A percentile compares a stretch with the other conserved stretches of the same genome.
phyloP scores from a whole-genome alignment of 1,284 basidiomycete genomes.

The Microbotryum saponariae region DNA sequence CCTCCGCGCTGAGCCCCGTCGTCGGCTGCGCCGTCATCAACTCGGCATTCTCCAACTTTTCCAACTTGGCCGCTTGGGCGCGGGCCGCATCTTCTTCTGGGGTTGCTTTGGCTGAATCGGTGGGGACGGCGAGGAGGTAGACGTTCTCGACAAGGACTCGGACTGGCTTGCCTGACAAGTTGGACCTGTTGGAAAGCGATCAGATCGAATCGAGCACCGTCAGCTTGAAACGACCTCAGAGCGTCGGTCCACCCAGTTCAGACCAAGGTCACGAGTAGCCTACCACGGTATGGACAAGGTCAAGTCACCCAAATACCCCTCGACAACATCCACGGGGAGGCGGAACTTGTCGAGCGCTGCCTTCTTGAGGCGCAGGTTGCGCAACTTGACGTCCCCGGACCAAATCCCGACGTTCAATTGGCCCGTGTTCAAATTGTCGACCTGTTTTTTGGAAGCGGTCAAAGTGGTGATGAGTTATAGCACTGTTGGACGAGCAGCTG shows the following conservation, averaged over 20 bases:
- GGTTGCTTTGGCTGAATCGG: constrained; percentile 60
- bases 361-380: constrained; percentile 78
- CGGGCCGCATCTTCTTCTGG: constrained; percentile 77
- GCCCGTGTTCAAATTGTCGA: constrained; percentile 90
- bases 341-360: constrained; percentile 93
- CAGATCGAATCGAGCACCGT: neutral
- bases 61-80: constrained; percentile 76
- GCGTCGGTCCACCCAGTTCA: neutral
- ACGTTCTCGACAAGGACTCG: constrained; percentile 90
- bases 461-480: no score
- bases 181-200: constrained; percentile 13
- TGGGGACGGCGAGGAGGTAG: constrained; percentile 85
- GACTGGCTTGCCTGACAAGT: constrained; percentile 86
- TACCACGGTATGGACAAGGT: constrained; percentile 87
- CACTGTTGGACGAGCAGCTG: neutral
- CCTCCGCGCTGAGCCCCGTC: constrained; percentile 52
- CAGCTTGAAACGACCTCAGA: neutral
- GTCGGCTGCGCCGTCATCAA: constrained; percentile 54
- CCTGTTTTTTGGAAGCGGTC: constrained; percentile 34
- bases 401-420: constrained; percentile 93
- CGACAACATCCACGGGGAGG: constrained; percentile 89
- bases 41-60: constrained; percentile 82
- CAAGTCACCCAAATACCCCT: constrained; percentile 89
- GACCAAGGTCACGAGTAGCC: neutral
- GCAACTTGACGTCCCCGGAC: constrained; percentile 58